Evolutionary conservation across 441 rosid genomes (phyloP), one percentile per base, ranked within the genome.

Genomic region (Codiaeum variegatum): DNA sequence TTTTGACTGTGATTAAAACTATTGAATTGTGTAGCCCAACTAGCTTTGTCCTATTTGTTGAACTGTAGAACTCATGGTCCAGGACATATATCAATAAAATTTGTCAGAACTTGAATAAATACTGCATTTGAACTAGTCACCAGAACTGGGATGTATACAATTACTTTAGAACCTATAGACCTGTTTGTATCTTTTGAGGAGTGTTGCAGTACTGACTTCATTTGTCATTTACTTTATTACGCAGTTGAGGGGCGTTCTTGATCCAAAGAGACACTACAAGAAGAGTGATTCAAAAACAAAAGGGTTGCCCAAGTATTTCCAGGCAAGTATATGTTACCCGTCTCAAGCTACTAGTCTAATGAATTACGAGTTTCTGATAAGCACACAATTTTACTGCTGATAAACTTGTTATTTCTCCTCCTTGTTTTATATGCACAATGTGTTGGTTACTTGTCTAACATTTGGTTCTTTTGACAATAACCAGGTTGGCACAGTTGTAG

Each of bases 211-310:
- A 51, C 52, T 31, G 18, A 67, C 38, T 59, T 59, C 6, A 31
- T 23, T n/a, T 60, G 10, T 54, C 55, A 2, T 28, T 72, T 63
- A 38, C 68, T 32, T 34, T 11, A n/a, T 31, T 3, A 28, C 82
- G 28, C 81, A 95, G 98, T 75, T 95, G 82, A 92, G 98, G 81
- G 74, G 73, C 73, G 96, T 77, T 29, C 68, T 95, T 72, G 92
- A 95, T 85, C 99, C 97, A 51, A 79, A 86, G 83, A 83, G 88
- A 70, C 98, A 91, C 84, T 95, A 88, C 81, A 93, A 95, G 83
- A 91, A 84, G 81, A 72, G 81, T 46, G 91, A 77, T 56, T 80
- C 94, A 31, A 81, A 81, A 62, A 80, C 95, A 56, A 82, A 83
- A 69, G 42, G 82, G 12, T 79, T 85, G 58, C 94, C 93, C 49